Conservation (phyloP, 2,329 filamentous ascomycete genomes). For the Podosphaera fusca region DNA sequence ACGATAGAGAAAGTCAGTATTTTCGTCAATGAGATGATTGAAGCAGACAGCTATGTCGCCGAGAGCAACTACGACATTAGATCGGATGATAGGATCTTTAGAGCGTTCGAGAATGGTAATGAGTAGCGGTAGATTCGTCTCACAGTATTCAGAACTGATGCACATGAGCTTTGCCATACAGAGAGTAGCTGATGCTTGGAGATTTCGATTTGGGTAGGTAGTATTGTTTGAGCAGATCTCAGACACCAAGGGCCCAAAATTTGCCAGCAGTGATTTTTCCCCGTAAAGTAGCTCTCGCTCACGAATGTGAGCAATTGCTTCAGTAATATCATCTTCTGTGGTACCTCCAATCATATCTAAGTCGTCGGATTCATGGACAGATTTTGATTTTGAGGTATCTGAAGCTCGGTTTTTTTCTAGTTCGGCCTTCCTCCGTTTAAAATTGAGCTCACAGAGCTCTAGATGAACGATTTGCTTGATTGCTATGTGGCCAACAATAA, state of each 20-base stretch:
- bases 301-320: constrained; percentile 64
- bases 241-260: constrained; percentile 74
- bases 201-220: constrained; percentile 64
- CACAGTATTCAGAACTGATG: constrained; percentile 89
- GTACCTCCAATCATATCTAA: constrained; percentile 92
- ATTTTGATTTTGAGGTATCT: constrained; percentile 25
- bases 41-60: constrained; percentile 99
- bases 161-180: constrained; percentile 98
- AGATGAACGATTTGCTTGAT: constrained; percentile 98
- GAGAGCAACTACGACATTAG: constrained; percentile 87
- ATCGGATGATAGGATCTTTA: constrained; percentile 73
- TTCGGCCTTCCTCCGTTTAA: constrained; percentile 85
- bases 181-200: constrained; percentile 81
- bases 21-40: constrained; percentile 97
- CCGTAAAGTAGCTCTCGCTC: constrained; percentile 71
- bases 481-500: constrained; percentile 86
- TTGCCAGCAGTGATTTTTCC: constrained; percentile 59
- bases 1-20: constrained; percentile 92
- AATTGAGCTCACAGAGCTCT: constrained; percentile 91
- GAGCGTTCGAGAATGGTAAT: constrained; percentile 97
- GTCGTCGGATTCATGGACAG: constrained; percentile 49
- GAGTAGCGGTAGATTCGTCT: constrained; percentile 71
- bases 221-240: constrained; percentile 94
- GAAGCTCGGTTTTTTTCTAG: constrained; percentile 43
- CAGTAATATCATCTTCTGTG: constrained; percentile 80